A percentile compares a stretch with the other conserved stretches of the same genome.
Conservation (phyloP, 352 stramenopile species). For the Phytophthora parvispora region DNA sequence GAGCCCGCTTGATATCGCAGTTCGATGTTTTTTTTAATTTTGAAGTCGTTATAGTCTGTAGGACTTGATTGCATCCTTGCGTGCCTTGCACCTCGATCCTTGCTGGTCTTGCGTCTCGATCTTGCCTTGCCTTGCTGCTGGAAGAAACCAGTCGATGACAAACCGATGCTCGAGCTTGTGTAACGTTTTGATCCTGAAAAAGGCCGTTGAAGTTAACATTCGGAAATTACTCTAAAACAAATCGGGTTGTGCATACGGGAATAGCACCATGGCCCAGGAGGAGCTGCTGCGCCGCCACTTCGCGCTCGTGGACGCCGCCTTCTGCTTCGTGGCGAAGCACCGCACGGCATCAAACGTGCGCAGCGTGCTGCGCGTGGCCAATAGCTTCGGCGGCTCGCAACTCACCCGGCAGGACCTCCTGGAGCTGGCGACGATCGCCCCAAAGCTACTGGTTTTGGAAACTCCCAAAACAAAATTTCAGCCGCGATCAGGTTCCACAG, state of each 20-base stretch:
- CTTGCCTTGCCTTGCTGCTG: too few relatives aligned
- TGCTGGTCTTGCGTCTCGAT: too few relatives aligned
- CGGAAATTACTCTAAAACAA: too few relatives aligned
- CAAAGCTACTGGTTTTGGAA: slow-evolving; percentile 55
- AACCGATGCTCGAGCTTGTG: too few relatives aligned
- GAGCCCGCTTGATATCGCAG: background rate
- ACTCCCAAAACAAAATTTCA: slow-evolving; percentile 4
- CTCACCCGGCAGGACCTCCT: slow-evolving; percentile 53
- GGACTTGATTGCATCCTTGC: too few relatives aligned
- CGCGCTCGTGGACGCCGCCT: slow-evolving; percentile 71
- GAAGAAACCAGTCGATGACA: too few relatives aligned
- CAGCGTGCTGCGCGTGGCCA: slow-evolving; percentile 71
- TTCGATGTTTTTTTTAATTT: background rate
- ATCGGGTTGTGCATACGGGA: too few relatives aligned
- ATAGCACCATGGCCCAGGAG: background rate
- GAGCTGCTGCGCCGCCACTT: slow-evolving; percentile 51
- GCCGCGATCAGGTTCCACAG: background rate
- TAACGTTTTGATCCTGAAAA: too few relatives aligned
- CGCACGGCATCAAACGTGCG: slow-evolving; percentile 48
- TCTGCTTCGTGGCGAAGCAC: slow-evolving; percentile 72
- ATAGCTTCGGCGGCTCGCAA: slow-evolving; percentile 56
- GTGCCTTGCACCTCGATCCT: too few relatives aligned
- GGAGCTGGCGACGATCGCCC: slow-evolving; percentile 54
- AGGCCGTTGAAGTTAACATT: too few relatives aligned
- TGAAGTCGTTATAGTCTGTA: too few relatives aligned